Conservation (phyloP, 148 eudicot genomes). For the Cornus suecica region DNA sequence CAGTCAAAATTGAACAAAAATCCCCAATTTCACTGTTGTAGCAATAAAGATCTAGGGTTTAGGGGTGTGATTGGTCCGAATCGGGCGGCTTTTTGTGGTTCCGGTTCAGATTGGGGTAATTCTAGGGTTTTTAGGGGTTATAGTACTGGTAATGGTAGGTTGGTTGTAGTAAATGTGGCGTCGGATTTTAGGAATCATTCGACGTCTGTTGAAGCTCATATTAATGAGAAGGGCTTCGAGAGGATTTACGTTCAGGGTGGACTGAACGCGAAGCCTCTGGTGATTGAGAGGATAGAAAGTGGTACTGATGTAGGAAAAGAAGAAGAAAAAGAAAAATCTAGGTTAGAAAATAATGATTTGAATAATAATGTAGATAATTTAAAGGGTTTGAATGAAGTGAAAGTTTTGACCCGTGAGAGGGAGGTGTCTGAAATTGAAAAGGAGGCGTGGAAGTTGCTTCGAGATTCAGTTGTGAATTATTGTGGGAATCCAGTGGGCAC, state of each 20-base stretch:
- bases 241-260: constrained; percentile 57
- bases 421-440: constrained; percentile 53
- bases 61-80: constrained; percentile 33
- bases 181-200: constrained; percentile 65
- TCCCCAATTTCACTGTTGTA: constrained; percentile 22
- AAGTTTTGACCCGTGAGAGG: constrained; percentile 20
- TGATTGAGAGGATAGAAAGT: constrained; percentile 38
- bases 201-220: constrained; percentile 45
- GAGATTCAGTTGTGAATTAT: constrained; percentile 62
- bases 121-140: constrained; percentile 30
- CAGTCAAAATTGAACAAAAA: constrained; percentile 23
- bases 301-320: constrained; percentile 21
- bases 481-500: constrained; percentile 87
- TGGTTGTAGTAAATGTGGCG: constrained; percentile 43
- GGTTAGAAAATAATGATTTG: constrained; percentile 14
- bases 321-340: constrained; percentile 20
- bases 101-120: constrained; percentile 48
- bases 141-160: constrained; percentile 22
- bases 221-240: constrained; percentile 51
- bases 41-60: constrained; percentile 32
- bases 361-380: constrained; percentile 27
- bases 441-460: constrained; percentile 79
- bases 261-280: constrained; percentile 55
- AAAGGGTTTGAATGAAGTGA: constrained; percentile 27
- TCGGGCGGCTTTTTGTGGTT: constrained; percentile 52